Conservation (phyloP, 768 basidiomycete genomes). For the Serendipita sp. region DNA sequence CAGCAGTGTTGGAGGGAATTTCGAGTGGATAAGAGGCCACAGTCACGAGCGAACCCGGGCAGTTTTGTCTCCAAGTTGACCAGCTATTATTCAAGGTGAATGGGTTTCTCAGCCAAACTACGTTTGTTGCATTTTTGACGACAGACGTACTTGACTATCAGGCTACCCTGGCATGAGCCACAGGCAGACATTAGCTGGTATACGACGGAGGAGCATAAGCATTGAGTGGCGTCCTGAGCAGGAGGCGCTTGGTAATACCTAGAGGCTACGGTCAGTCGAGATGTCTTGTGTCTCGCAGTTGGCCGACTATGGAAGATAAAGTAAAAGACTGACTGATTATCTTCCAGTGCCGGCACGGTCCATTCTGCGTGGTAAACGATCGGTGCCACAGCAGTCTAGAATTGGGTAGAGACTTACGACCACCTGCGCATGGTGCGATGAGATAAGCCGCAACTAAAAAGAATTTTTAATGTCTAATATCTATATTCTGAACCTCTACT, state of each 20-base stretch:
- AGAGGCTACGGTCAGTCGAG: background rate
- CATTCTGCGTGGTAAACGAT: background rate
- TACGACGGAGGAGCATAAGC: slow-evolving; percentile 39
- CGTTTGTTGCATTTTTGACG: background rate
- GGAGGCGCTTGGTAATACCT: slow-evolving; percentile 2
- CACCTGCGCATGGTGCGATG: background rate
- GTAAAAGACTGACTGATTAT: background rate
- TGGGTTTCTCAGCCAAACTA: background rate
- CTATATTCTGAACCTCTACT: background rate
- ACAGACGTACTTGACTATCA: slow-evolving; percentile 21
- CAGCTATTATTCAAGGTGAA: background rate
- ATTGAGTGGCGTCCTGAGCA: slow-evolving; percentile 13
- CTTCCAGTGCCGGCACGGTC: background rate
- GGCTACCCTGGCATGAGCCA: slow-evolving; percentile 35
- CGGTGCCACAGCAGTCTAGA: background rate
- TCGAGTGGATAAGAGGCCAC: slow-evolving; percentile 27
- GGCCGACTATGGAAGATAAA: background rate
- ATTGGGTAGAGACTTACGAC: background rate
- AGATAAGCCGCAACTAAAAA: background rate
- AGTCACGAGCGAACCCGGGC: slow-evolving; percentile 5
- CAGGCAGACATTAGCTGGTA: slow-evolving; percentile 44
- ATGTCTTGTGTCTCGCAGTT: background rate
- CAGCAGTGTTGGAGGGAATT: slow-evolving; percentile 31
- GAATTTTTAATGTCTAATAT: background rate
- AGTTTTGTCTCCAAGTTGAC: slow-evolving; percentile 18